These are phyloP conservation scores for Boletus sp. DNA, from an alignment of 1,284 basidiomycete species.

Conservation along the genomic window DNA sequence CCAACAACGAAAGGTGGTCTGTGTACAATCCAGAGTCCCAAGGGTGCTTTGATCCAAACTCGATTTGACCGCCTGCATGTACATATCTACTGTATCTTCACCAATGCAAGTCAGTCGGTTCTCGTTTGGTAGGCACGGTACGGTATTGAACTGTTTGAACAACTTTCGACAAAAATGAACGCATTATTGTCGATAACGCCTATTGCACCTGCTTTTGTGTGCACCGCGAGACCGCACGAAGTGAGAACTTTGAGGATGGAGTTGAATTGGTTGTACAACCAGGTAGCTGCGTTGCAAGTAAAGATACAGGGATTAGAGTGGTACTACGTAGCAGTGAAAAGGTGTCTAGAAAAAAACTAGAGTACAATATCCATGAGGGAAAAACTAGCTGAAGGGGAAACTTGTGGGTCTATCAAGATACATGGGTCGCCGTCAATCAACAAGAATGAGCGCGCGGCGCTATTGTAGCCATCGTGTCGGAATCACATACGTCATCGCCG, in stretches of 20 bases:
- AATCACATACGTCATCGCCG: constrained; percentile 11
- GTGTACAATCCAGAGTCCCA: background rate
- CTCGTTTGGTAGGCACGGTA: too few relatives aligned
- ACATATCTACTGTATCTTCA: background rate
- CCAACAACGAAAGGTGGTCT: constrained; percentile 1
- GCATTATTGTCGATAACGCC: background rate
- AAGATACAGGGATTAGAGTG: constrained; percentile 5
- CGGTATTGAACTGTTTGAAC: too few relatives aligned
- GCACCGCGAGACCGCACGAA: background rate
- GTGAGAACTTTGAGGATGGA: too few relatives aligned
- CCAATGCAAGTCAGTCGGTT: background rate
- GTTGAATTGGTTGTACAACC: background rate
- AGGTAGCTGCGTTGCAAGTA: constrained; percentile 1
- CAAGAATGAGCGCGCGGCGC: constrained; percentile 14
- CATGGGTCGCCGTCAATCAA: constrained; percentile 5
- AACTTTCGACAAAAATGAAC: background rate
- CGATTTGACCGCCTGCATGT: background rate
- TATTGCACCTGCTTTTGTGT: background rate
- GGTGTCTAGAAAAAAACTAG: too few relatives aligned
- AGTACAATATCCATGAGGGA: constrained; percentile 11
- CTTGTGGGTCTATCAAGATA: constrained; percentile 7
- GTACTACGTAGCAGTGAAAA: background rate
- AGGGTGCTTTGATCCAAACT: background rate
- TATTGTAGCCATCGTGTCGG: constrained; percentile 3
- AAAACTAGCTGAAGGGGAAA: background rate